Evolutionary conservation across 2,329 filamentous ascomycete species (phyloP).

Genomic region (Aurifilum marmelostoma): DNA sequence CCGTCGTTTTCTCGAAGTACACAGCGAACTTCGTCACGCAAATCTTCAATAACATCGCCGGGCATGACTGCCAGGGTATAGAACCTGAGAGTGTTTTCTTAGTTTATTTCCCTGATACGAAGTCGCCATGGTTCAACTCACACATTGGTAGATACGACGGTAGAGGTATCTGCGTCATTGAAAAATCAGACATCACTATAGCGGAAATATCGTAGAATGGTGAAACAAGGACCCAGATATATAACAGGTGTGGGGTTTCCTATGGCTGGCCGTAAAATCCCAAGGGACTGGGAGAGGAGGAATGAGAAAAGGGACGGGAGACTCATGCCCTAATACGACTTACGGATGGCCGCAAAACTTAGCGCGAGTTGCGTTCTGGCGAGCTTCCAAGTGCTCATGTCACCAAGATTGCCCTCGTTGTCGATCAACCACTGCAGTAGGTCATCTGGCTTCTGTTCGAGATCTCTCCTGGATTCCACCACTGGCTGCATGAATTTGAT

Average conservation of each 20-base stretch:
- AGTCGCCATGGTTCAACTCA: neutral
- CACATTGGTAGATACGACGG: neutral
- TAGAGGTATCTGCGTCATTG: neutral
- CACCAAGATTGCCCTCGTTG: constrained; percentile 17
- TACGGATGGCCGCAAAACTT: constrained; percentile 33
- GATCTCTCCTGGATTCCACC: neutral
- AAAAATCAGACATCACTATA: neutral
- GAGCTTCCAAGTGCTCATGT: constrained; percentile 36
- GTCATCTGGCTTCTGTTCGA: constrained; percentile 38
- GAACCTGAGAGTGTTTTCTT: neutral
- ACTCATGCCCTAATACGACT: neutral
- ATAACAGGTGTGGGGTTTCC: neutral
- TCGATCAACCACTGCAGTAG: constrained; percentile 46
- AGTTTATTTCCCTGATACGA: neutral
- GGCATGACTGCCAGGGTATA: neutral
- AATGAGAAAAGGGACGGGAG: neutral
- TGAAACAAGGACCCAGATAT: too few species aligned
- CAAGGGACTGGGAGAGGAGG: too few species aligned
- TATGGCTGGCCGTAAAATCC: neutral
- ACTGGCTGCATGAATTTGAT: neutral
- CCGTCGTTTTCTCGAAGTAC: neutral
- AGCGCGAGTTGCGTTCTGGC: constrained; percentile 44
- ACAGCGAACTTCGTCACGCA: neutral
- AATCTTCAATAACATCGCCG: neutral
- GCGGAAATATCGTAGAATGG: neutral